These are phyloP conservation scores for Cerrena zonata DNA, from an alignment of 1,284 basidiomycete genomes.

Conservation along the genomic window DNA sequence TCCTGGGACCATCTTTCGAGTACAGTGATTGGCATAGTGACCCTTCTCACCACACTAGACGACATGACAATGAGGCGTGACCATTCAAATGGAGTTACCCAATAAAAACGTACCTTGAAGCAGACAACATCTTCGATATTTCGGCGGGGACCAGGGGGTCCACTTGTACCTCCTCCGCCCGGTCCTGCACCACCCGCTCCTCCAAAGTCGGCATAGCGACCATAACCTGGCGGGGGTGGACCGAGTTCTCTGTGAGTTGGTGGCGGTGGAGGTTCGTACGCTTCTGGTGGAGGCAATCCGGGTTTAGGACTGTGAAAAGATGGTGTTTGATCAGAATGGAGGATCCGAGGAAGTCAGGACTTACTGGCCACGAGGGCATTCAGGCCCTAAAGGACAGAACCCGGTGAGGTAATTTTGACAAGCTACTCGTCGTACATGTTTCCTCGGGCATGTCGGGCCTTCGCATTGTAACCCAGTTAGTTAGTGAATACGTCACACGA, in stretches of 20 bases:
- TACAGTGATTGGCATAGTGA: constrained; percentile 92
- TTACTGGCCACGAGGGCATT: constrained; percentile 89
- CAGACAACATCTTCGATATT: constrained; percentile 85
- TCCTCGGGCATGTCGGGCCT: constrained; percentile 87
- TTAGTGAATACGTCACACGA: background rate
- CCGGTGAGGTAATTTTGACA: constrained; percentile 91
- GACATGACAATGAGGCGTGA: too few relatives aligned
- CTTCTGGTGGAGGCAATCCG: constrained; percentile 61
- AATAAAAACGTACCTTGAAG: constrained; percentile 75
- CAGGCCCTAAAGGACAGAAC: constrained; percentile 90
- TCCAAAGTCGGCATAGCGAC: constrained; percentile 77
- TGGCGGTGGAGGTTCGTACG: constrained; percentile 74
- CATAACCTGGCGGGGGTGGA: constrained; percentile 88
- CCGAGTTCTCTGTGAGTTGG: constrained; percentile 76
- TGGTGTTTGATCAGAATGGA: constrained; percentile 8
- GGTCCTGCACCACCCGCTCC: constrained; percentile 42
- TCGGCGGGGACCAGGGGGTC: constrained; percentile 46
- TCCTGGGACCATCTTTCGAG: constrained; percentile 78
- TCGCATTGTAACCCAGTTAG: constrained; percentile 8
- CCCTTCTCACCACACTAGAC: constrained; percentile 80
- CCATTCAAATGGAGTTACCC: too few relatives aligned
- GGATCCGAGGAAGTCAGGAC: constrained; percentile 29
- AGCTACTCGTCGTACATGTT: constrained; percentile 86
- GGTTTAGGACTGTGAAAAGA: constrained; percentile 62
- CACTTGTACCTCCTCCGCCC: constrained; percentile 1